A percentile compares a stretch with the other conserved stretches of the same genome.
Evolutionary conservation across 306 rosid species (phyloP).

Genomic region (Dalbergia cochinchinensis): DNA sequence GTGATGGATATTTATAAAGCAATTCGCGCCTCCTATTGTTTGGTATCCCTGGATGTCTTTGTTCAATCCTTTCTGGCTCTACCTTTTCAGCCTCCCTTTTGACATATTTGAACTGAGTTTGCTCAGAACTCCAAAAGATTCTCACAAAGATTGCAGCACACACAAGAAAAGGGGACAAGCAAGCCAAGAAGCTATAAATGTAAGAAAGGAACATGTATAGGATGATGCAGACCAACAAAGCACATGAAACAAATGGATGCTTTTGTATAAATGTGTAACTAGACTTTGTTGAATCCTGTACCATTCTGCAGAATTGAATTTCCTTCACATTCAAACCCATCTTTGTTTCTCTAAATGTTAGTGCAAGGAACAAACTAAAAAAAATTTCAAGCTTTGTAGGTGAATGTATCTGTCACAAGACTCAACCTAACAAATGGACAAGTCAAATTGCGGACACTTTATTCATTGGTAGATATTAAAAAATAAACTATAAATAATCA

Average conservation of each 20-base stretch:
- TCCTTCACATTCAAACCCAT: conserved; percentile 73
- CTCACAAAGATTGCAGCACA: conserved; percentile 60
- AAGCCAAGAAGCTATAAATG: conserved; percentile 57
- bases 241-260: conserved; percentile 61
- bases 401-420: not conserved
- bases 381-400: conserved; percentile 13
- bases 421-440: not conserved
- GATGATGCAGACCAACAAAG: conserved; percentile 32
- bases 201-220: conserved; percentile 64
- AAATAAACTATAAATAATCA: conserved; percentile 23
- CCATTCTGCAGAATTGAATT: conserved; percentile 51
- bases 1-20: conserved; percentile 47
- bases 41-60: not conserved
- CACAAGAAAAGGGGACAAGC: conserved; percentile 69
- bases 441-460: conserved; percentile 22
- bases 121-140: conserved; percentile 81
- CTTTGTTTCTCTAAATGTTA: conserved; percentile 33
- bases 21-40: conserved; percentile 14
- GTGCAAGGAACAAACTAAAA: conserved; percentile 6
- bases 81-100: conserved; percentile 38
- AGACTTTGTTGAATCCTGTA: conserved; percentile 46
- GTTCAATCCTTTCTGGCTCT: conserved; percentile 36
- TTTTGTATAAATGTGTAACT: conserved; percentile 52
- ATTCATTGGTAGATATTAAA: not conserved
- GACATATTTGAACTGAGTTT: conserved; percentile 47